A percentile compares a stretch with the other conserved stretches of the same genome.
These are phyloP conservation scores for Artomyces pyxidatus DNA, from an alignment of 768 basidiomycete species.

Conservation along the genomic window DNA sequence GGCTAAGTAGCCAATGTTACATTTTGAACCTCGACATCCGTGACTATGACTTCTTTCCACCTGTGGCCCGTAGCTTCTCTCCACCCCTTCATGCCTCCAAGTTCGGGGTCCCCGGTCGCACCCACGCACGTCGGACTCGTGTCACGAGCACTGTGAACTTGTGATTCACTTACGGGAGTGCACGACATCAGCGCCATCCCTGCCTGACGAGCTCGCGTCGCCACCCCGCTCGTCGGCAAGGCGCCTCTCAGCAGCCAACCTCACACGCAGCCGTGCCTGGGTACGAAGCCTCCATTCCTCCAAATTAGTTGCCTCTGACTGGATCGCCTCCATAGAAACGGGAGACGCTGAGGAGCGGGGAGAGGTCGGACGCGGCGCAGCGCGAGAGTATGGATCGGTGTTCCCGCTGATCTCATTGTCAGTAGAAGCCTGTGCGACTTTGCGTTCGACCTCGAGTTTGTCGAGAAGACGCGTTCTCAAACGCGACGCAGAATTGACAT, in stretches of 20 bases:
- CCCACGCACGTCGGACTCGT: constrained; percentile 2
- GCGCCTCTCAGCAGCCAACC: constrained; percentile 38
- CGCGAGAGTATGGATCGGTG: not conserved
- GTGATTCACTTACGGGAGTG: too few species aligned
- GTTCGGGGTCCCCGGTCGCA: constrained; percentile 3
- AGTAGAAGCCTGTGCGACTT: constrained; percentile 17
- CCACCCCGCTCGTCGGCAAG: constrained; percentile 4
- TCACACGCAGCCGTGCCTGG: constrained; percentile 39
- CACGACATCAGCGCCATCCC: not conserved
- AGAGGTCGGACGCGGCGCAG: not conserved
- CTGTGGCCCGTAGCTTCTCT: too few species aligned
- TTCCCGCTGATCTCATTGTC: constrained; percentile 3
- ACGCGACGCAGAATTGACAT: too few species aligned
- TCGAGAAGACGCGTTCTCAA: constrained; percentile 32
- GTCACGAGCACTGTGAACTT: too few species aligned
- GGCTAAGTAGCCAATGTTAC: too few species aligned
- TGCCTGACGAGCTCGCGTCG: not conserved
- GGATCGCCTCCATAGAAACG: constrained; percentile 8
- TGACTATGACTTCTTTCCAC: too few species aligned
- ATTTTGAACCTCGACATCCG: too few species aligned
- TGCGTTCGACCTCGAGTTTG: constrained; percentile 38
- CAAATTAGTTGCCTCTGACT: constrained; percentile 10
- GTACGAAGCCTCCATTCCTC: constrained; percentile 39
- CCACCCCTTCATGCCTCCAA: too few species aligned
- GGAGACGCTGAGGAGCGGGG: not conserved